Base-by-base conservation (phyloP, 345 rosid species). In the Durio zibethinus region DNA sequence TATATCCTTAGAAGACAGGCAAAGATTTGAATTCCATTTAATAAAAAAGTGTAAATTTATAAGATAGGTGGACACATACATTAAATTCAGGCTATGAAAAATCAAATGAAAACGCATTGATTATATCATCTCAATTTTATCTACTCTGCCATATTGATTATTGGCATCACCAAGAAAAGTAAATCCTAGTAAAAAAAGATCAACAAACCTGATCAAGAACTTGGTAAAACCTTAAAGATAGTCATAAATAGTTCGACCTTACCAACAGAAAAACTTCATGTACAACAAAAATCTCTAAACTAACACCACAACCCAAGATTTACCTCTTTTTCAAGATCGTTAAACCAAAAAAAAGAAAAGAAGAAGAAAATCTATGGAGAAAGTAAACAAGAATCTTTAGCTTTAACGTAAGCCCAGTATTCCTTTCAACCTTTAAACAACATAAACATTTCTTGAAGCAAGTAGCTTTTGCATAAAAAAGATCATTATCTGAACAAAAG, bases 321-420 rank as follows among this genome's bases (percentile, higher is more conserved):
- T 12, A 63, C 35, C 40, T 63, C 43, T 18, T 33, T 27, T 14
- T 10, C 38, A 31, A 29, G 69, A 64, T 23, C 0, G 33, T 7
- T 2, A 21, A 43, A 68, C 33, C 20, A 54, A 35, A 68, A 12
- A 50, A 20, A 50, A 31, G 20, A 53, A 10, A 11, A 38, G 38
- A 66, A 21, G 1, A 5, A 20, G 25, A 43, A 42, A 27, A n/a
- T 33, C 5, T 0, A 40, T 5, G 1, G 43, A 40, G 10, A 27
- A 45, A 71, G 11, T 11, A 48, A 14, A 73, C 25, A 73, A 56
- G 45, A 21, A 29, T 23, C 9, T n/a, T 36, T 4, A 42, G 40
- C 77, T 76, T 66, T 18, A 71, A 33, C 61, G 59, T 0, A 71
- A 59, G 70, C 38, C 71, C 71, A 70, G 14, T 59, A 6, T 33